Percentiles rank a stretch among this genome's conserved stretches.
phyloP scores from a whole-genome alignment of 2,329 filamentous ascomycete genomes.

The Sporothrix brunneoviolacea region DNA sequence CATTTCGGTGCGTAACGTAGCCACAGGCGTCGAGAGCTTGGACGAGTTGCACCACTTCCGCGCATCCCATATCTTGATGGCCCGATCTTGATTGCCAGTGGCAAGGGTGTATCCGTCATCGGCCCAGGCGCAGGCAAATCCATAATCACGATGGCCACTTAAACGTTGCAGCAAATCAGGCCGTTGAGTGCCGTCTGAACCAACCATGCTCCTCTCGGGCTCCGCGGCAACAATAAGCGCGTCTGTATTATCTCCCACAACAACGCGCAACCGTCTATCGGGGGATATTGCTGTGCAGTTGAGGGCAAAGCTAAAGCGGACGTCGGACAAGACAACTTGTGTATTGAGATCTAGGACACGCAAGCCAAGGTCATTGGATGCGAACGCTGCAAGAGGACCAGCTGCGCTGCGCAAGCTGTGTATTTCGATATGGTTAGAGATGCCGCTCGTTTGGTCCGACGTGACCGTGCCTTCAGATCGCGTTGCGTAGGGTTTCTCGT shows the following conservation, averaged over 20 bases:
- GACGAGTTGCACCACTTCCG: slow-evolving; percentile 56
- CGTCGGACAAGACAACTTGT: slow-evolving; percentile 50
- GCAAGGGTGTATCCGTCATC: slow-evolving; percentile 70
- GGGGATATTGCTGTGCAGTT: slow-evolving; percentile 70
- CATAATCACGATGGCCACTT: slow-evolving; percentile 60
- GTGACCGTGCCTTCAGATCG: slow-evolving; percentile 43
- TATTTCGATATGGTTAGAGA: slow-evolving; percentile 60
- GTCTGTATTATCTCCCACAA: slow-evolving; percentile 63
- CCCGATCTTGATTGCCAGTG: slow-evolving; percentile 69
- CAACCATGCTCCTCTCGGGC: slow-evolving; percentile 35
- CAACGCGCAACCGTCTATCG: slow-evolving; percentile 61
- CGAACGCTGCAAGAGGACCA: slow-evolving; percentile 50
- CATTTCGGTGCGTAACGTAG: slow-evolving; percentile 57
- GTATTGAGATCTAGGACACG: slow-evolving; percentile 53
- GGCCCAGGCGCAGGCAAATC: slow-evolving; percentile 74
- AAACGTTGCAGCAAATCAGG: slow-evolving; percentile 48
- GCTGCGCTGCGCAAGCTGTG: slow-evolving; percentile 46
- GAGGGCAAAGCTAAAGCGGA: slow-evolving; percentile 52
- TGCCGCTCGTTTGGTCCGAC: slow-evolving; percentile 44
- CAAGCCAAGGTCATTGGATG: slow-evolving; percentile 56
- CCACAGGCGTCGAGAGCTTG: slow-evolving; percentile 41
- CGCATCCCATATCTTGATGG: slow-evolving; percentile 69
- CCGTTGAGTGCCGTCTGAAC: neutral
- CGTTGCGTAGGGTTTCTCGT: slow-evolving; percentile 25
- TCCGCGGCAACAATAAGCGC: slow-evolving; percentile 65